These are phyloP conservation scores for Ustilago lituana DNA, from an alignment of 1,284 basidiomycete genomes.

Conservation along the genomic window DNA sequence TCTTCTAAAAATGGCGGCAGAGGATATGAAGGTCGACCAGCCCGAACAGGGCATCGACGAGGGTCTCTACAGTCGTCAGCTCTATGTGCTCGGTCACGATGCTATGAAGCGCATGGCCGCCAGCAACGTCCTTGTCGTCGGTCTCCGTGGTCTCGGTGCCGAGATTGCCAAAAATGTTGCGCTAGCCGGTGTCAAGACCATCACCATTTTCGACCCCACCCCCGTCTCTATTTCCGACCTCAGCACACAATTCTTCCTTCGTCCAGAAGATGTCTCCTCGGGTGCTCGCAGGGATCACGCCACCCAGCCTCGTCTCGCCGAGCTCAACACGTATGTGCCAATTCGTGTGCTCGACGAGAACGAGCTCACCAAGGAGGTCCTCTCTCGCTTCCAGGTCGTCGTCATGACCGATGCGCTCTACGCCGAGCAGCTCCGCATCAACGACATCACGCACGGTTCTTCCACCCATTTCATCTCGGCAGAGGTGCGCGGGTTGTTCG, in stretches of 20 bases:
- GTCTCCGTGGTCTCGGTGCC: constrained; percentile 90
- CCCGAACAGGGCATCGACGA: constrained; percentile 56
- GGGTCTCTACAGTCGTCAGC: constrained; percentile 64
- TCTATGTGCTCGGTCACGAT: constrained; percentile 67
- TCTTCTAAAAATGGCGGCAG: constrained; percentile 35
- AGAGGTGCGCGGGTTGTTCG: constrained; percentile 93
- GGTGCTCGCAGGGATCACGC: constrained; percentile 76
- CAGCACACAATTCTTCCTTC: constrained; percentile 95
- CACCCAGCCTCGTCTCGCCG: constrained; percentile 87
- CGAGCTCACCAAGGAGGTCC: constrained; percentile 50
- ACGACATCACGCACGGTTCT: constrained; percentile 75
- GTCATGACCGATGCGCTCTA: constrained; percentile 84
- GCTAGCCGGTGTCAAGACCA: constrained; percentile 96
- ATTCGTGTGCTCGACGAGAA: constrained; percentile 74
- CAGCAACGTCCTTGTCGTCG: constrained; percentile 94
- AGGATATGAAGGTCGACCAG: constrained; percentile 54
- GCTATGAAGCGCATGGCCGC: constrained; percentile 99
- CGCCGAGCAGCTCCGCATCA: constrained; percentile 89
- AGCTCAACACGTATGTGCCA: constrained; percentile 96
- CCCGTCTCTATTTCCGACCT: constrained; percentile 87
- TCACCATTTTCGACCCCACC: constrained; percentile 93
- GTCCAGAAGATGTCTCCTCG: constrained; percentile 83
- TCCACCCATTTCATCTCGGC: constrained; percentile 91
- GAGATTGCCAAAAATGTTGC: constrained; percentile 98
- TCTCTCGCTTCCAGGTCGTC: constrained; percentile 73